Percentiles rank a stretch among this genome's conserved stretches.
Evolutionary conservation across 108 stramenopile species (phyloP).

Genomic region (Aurantiochytrium sp.): DNA sequence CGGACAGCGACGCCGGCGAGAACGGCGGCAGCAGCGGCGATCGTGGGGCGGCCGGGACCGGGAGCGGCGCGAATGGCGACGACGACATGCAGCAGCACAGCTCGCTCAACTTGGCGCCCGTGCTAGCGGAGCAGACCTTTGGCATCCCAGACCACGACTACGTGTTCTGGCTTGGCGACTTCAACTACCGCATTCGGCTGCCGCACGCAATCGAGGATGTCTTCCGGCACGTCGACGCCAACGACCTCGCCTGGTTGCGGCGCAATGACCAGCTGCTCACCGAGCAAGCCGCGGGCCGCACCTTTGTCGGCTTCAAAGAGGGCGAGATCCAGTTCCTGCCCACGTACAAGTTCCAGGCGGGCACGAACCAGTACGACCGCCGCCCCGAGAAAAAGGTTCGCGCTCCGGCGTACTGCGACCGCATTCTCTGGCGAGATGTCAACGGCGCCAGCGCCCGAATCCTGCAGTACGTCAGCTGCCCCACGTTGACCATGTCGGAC

Average conservation of each 20-base stretch:
- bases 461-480: conserved; percentile 76
- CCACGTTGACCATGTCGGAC: conserved; percentile 81
- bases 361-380: conserved; percentile 84
- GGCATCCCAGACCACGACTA: conserved; percentile 82
- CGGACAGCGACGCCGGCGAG: not conserved
- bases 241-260: conserved; percentile 64
- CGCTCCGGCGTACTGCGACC: conserved; percentile 99
- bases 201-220: conserved; percentile 61
- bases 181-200: conserved; percentile 84
- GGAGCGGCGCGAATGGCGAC: not conserved
- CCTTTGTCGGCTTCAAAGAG: conserved; percentile 88
- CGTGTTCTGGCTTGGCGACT: conserved; percentile 92
- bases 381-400: conserved; percentile 95
- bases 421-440: conserved; percentile 72
- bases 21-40: not conserved
- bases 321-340: conserved; percentile 73
- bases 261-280: conserved; percentile 91
- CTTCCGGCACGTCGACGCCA: conserved; percentile 37
- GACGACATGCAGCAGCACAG: conserved; percentile 56
- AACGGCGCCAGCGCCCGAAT: conserved; percentile 38
- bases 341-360: conserved; percentile 98
- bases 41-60: not conserved
- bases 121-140: conserved; percentile 40
- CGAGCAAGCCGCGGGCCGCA: conserved; percentile 80
- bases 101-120: conserved; percentile 39